A percentile compares a stretch with the other conserved stretches of the same genome.
Conservation (phyloP, 768 basidiomycete species). For the Pisolithus sp. region DNA sequence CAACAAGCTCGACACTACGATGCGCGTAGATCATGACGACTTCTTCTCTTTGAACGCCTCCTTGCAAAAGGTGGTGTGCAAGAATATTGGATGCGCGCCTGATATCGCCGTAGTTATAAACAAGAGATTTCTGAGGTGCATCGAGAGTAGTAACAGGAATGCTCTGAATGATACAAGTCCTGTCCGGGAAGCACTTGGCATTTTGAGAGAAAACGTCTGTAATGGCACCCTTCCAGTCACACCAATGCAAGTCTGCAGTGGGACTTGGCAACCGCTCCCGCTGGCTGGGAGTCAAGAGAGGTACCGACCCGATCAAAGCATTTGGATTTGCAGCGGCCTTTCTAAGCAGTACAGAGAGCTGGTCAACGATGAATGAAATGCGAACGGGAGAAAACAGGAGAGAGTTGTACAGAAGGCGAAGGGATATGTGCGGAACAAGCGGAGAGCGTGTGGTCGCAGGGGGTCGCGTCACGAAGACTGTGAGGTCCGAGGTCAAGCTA, state of each 20-base stretch:
- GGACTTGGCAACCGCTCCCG: slow-evolving; percentile 72
- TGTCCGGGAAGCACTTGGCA: slow-evolving; percentile 70
- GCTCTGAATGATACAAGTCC: slow-evolving; percentile 86
- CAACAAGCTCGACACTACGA: slow-evolving; percentile 91
- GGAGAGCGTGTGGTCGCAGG: slow-evolving; percentile 61
- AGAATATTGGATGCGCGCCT: slow-evolving; percentile 82
- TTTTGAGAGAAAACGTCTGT: slow-evolving; percentile 91
- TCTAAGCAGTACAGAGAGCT: slow-evolving; percentile 73
- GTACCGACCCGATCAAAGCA: slow-evolving; percentile 69
- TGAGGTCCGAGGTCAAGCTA: slow-evolving; percentile 85
- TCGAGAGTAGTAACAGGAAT: slow-evolving; percentile 35
- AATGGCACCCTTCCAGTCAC: slow-evolving; percentile 95
- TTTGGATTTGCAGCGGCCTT: slow-evolving; percentile 64
- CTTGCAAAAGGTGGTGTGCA: slow-evolving; percentile 81
- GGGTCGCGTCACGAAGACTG: slow-evolving; percentile 77
- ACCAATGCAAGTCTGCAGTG: slow-evolving; percentile 88
- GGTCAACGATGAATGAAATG: slow-evolving; percentile 75
- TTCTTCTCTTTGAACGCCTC: slow-evolving; percentile 86
- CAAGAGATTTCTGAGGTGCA: slow-evolving; percentile 45
- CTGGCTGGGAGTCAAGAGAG: slow-evolving; percentile 71
- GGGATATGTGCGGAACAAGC: slow-evolving; percentile 66
- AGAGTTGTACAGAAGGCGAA: slow-evolving; percentile 91
- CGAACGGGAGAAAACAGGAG: slow-evolving; percentile 79
- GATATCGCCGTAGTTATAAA: slow-evolving; percentile 76
- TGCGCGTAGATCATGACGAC: slow-evolving; percentile 98